phyloP scores from a whole-genome alignment of 768 basidiomycete genomes.

The Hygrocybe punicea region DNA sequence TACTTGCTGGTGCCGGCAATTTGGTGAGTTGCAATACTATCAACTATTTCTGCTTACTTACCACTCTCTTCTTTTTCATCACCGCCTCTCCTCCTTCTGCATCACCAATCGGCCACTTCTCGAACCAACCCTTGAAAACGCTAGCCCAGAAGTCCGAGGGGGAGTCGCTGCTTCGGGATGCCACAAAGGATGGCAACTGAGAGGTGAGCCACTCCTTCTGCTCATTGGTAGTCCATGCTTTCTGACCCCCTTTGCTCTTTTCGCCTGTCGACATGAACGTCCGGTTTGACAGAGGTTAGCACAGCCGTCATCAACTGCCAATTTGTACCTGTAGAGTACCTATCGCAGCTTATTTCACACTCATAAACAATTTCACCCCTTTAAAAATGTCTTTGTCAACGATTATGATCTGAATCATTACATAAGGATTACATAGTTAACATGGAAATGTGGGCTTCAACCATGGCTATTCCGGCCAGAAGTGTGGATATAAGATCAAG shows the following conservation, averaged over 20 bases:
- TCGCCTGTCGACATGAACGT: not conserved
- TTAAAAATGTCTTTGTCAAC: not conserved
- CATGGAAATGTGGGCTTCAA: not conserved
- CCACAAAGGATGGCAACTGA: not conserved
- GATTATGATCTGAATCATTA: not conserved
- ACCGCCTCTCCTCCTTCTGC: not conserved
- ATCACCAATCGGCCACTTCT: not conserved
- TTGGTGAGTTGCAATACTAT: too few relatives aligned
- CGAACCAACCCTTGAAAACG: not conserved
- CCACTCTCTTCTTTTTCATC: not conserved
- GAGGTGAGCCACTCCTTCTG: constrained; percentile 2
- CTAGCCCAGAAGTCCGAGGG: not conserved
- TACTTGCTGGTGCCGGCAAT: not conserved
- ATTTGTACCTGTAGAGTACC: too few relatives aligned
- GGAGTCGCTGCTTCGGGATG: not conserved
- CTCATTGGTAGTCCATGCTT: not conserved
- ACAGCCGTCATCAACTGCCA: too few relatives aligned
- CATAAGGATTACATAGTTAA: not conserved
- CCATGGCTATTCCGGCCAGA: not conserved
- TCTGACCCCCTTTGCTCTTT: not conserved
- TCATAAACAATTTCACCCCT: not conserved
- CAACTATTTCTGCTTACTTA: not conserved
- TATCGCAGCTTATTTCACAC: not conserved
- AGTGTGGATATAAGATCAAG: constrained; percentile 1
- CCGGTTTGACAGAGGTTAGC: too few relatives aligned